Conservation (phyloP, 129 eudicot genomes). For the Lactuca saligna region DNA sequence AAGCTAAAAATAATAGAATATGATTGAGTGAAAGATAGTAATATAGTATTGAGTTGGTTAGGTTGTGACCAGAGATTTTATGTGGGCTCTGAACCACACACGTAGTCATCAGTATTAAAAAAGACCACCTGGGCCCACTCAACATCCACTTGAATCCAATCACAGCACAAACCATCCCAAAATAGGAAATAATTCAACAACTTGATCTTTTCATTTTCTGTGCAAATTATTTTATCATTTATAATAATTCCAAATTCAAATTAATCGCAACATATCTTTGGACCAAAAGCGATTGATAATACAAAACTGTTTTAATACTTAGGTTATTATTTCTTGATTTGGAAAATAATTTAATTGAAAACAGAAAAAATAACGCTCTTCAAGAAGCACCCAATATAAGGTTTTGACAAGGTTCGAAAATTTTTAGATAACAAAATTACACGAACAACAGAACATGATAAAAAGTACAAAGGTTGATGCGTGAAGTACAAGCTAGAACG, state of each 20-base stretch:
- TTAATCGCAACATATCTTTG: no score
- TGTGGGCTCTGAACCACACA: constrained; percentile 30
- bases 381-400: no score
- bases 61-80: constrained; percentile 31
- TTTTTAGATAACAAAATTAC: no score
- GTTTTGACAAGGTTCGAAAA: no score
- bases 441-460: no score
- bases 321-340: no score
- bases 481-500: neutral
- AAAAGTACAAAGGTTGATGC: neutral
- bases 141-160: constrained; percentile 30
- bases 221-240: no score
- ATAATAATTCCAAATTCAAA: no score
- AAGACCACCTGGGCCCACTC: constrained; percentile 15
- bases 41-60: constrained; percentile 20
- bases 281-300: neutral
- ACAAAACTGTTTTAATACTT: neutral
- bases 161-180: constrained; percentile 11
- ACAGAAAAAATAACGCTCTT: neutral
- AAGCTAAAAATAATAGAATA: no score
- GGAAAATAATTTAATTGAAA: neutral
- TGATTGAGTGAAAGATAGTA: neutral
- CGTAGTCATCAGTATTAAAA: constrained; percentile 24
- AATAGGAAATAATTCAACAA: constrained; percentile 14
- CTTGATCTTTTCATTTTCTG: neutral